Conservation (phyloP, 176 grass and related monocot genomes). For the Oryza meyeriana region DNA sequence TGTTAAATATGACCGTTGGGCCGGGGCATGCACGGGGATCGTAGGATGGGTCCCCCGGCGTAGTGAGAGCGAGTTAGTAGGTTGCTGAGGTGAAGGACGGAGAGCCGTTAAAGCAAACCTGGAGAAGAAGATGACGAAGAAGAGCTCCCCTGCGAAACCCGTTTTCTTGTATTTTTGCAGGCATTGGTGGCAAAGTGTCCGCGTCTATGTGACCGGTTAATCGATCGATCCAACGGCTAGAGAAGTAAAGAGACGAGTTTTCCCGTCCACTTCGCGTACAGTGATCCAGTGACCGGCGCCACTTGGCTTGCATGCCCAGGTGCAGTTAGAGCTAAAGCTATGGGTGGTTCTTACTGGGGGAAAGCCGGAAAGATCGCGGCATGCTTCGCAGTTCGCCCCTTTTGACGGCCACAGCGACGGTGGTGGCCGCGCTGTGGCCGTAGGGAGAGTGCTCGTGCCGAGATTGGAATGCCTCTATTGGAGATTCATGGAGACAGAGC, state of each 20-base stretch:
- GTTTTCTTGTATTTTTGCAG: not conserved
- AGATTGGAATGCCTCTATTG: not conserved
- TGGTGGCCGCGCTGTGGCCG: not conserved
- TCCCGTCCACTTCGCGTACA: slow-evolving; percentile 1
- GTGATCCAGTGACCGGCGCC: not conserved
- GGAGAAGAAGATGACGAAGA: not conserved
- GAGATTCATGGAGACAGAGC: not conserved
- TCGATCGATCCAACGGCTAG: not conserved
- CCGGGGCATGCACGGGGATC: not conserved
- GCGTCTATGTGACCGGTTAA: not conserved
- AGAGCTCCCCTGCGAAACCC: not conserved
- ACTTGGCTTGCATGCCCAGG: slow-evolving; percentile 34
- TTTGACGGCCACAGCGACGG: not conserved
- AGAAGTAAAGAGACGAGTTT: not conserved
- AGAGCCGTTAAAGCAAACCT: slow-evolving; percentile 44
- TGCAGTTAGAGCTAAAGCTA: not conserved
- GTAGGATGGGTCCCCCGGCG: not conserved
- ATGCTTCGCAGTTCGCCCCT: slow-evolving; percentile 18
- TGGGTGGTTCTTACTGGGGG: not conserved
- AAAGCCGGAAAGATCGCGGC: not conserved
- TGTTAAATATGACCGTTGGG: slow-evolving; percentile 47
- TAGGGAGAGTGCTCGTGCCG: not conserved
- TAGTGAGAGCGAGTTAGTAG: not conserved
- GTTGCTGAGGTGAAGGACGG: not conserved
- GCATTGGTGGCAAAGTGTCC: not conserved